Evolutionary conservation across 768 basidiomycete genomes (phyloP).

Genomic region (Guyanaporus albipodus): DNA sequence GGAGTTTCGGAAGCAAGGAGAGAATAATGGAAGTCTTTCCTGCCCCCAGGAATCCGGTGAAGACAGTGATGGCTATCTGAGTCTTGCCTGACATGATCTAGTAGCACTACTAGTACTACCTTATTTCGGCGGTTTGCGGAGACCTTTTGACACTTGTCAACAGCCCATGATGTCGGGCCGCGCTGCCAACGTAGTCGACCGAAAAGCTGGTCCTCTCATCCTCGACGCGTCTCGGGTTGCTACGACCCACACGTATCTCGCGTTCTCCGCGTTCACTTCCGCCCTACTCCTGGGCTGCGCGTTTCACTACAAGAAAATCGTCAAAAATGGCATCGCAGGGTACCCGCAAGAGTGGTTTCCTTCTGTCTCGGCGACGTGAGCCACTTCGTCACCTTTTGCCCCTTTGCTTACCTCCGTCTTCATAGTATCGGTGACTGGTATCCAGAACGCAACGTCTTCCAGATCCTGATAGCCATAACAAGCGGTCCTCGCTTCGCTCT

Average conservation of each 20-base stretch:
- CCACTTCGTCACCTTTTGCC: constrained; percentile 1
- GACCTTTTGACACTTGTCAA: too few species aligned
- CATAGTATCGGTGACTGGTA: constrained; percentile 89
- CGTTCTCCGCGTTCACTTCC: constrained; percentile 56
- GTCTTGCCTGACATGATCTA: constrained; percentile 9
- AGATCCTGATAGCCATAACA: constrained; percentile 82
- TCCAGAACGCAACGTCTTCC: constrained; percentile 80
- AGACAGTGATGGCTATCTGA: constrained; percentile 78
- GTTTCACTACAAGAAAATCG: constrained; percentile 80
- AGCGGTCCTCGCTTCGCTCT: constrained; percentile 78
- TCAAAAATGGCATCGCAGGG: constrained; percentile 77
- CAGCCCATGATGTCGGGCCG: constrained; percentile 21
- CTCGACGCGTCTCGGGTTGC: constrained; percentile 54
- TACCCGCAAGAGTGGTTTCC: constrained; percentile 92
- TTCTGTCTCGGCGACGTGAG: constrained; percentile 81
- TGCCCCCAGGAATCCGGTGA: constrained; percentile 90
- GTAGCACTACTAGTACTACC: too few species aligned
- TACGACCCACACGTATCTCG: constrained; percentile 61
- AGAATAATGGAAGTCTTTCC: constrained; percentile 82
- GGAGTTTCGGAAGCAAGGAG: constrained; percentile 75
- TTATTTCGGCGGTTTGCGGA: too few species aligned
- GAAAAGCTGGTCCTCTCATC: constrained; percentile 15
- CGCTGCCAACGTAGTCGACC: constrained; percentile 7
- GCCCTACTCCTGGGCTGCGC: constrained; percentile 62
- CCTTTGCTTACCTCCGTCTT: constrained; percentile 1